phyloP scores from a whole-genome alignment of 768 basidiomycete genomes.

The Cyclocybe cylindracea region DNA sequence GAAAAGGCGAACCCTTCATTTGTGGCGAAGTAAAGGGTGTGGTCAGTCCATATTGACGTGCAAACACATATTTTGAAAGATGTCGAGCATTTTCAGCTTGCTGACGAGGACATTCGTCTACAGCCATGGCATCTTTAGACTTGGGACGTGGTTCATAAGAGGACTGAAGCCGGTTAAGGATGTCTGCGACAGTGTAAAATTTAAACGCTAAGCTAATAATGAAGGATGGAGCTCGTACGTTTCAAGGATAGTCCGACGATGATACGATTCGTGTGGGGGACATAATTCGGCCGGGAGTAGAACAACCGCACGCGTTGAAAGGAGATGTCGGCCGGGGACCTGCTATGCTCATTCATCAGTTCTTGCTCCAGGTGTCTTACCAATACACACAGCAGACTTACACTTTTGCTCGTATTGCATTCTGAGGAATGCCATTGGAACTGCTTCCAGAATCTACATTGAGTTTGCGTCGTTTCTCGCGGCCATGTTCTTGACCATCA shows the following conservation, averaged over 20 bases:
- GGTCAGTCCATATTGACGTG: conserved; percentile 70
- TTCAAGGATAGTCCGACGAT: conserved; percentile 66
- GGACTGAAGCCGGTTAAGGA: conserved; percentile 59
- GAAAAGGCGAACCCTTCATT: conserved; percentile 24
- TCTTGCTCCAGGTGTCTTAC: too few relatives aligned
- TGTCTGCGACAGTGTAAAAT: conserved; percentile 44
- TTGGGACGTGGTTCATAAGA: conserved; percentile 29
- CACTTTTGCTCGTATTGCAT: background rate
- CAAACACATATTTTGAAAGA: conserved; percentile 83
- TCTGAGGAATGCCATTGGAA: background rate
- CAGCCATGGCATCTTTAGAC: conserved; percentile 22
- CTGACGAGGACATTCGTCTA: conserved; percentile 42
- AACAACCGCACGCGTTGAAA: conserved; percentile 63
- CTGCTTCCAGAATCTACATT: background rate
- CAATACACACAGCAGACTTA: too few relatives aligned
- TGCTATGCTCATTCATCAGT: conserved; percentile 22
- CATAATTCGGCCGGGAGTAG: conserved; percentile 60
- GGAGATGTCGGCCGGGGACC: conserved; percentile 49
- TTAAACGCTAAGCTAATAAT: background rate
- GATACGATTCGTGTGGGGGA: conserved; percentile 51
- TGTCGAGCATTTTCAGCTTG: conserved; percentile 57
- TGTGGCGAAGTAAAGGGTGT: conserved; percentile 50
- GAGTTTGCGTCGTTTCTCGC: conserved; percentile 31
- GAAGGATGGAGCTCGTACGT: conserved; percentile 45
- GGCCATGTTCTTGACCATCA: conserved; percentile 14